These are phyloP conservation scores for Sechiopsis laciniata DNA, from an alignment of 306 rosid species.

Conservation along the genomic window DNA sequence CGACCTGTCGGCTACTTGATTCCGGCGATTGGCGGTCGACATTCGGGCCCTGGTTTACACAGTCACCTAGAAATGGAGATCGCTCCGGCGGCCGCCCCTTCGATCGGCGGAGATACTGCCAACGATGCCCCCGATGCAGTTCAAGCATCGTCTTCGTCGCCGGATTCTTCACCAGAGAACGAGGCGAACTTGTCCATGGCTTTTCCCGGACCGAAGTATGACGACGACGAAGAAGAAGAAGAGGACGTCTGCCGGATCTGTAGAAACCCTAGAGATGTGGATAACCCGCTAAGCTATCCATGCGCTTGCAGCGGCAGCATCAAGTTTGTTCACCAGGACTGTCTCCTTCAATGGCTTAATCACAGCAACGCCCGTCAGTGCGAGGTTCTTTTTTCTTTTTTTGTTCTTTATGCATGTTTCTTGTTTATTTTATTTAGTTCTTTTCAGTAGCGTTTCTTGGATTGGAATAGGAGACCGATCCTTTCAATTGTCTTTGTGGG, in stretches of 20 bases:
- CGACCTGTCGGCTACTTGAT: conserved; percentile 16
- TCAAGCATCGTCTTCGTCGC: conserved; percentile 38
- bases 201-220: conserved; percentile 40
- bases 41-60: conserved; percentile 9
- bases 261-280: conserved; percentile 85
- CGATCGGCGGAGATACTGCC: conserved; percentile 35
- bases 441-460: conserved; percentile 1
- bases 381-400: conserved; percentile 50
- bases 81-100: conserved; percentile 52
- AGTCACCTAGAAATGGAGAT: conserved; percentile 53
- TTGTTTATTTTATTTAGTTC: not conserved
- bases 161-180: conserved; percentile 34
- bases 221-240: conserved; percentile 89
- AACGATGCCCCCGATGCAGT: conserved; percentile 27
- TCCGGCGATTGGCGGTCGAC: not conserved
- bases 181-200: conserved; percentile 31
- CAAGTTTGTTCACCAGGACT: conserved; percentile 92
- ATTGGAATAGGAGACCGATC: not conserved
- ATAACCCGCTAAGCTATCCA: conserved; percentile 84
- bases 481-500: not conserved
- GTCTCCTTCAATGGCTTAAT: conserved; percentile 98
- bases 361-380: conserved; percentile 99
- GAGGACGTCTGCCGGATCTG: conserved; percentile 98
- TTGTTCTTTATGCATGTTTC: conserved; percentile 6
- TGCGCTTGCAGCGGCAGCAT: conserved; percentile 99